Base-by-base conservation (phyloP, 2,329 filamentous ascomycete genomes). In the Saccharata proteae region DNA sequence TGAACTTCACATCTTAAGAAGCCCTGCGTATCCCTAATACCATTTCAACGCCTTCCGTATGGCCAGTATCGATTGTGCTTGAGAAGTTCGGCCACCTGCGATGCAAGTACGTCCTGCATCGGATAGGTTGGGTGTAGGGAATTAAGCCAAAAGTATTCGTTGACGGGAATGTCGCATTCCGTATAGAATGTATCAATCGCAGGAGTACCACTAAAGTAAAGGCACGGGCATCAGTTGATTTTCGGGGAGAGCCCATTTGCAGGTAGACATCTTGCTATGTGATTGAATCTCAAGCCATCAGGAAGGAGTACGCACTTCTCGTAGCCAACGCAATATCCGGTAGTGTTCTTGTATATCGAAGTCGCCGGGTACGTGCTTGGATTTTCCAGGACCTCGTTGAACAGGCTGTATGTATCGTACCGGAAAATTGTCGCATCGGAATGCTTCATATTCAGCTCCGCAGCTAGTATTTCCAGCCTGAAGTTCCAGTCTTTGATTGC, bases 121-220 rank as follows among this genome's bases (percentile, higher is more conserved):
- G 70, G 64, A 45, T 67, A 73, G 0, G 73, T 77, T n/a, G 74
- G 74, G 44, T 78, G 74, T 40, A 78, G 47, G 22, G 50, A 59
- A 42, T 78, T 77, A 17, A 77, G 54, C 74, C 73, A 78, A 42
- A 77, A 66, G 46, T 77, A 77, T 51, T 77, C 54, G 44, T 77
- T 68, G 3, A 75, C 70, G 0, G 68, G 55, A 26, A 70, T 49
- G 2, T 58, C 57, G 45, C 74, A 77, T 28, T 55, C 59, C 12
- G 45, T 35, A 23, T 54, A 41, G n/a, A 47, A 50, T 2, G 53
- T 54, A 31, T 59, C 53, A 49, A 52, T 55, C 1, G 40, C 46
- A 2, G 54, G 46, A 1, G 58, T 55, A 3, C 57, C 58, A 37
- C 52, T 57, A 19, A 29, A 9, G 18, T 8, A 24, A 17, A 22